Percentiles rank a stretch among this genome's conserved stretches.
These are phyloP conservation scores for Cornus suecica DNA, from an alignment of 148 eudicot genomes.

Conservation along the genomic window DNA sequence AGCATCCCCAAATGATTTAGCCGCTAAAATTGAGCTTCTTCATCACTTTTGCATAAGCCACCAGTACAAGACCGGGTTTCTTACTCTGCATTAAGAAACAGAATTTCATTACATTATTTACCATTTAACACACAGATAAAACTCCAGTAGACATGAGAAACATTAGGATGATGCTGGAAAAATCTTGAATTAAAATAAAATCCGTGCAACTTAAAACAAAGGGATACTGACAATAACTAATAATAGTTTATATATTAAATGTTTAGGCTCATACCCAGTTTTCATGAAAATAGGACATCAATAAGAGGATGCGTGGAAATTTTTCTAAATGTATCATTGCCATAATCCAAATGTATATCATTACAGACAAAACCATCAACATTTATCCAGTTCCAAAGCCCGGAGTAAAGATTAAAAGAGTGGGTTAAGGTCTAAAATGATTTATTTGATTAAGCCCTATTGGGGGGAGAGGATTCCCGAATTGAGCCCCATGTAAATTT, in stretches of 20 bases:
- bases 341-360: neutral
- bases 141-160: no score
- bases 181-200: neutral
- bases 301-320: neutral
- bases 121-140: neutral
- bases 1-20: constrained; percentile 8
- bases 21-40: constrained; percentile 83
- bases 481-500: no score
- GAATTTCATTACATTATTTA: constrained; percentile 3
- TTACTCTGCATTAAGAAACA: constrained; percentile 67
- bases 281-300: neutral
- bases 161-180: no score
- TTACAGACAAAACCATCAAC: neutral
- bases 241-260: no score
- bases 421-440: no score
- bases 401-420: no score
- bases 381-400: no score
- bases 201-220: neutral
- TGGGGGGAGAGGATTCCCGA: no score
- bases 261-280: no score
- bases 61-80: constrained; percentile 68
- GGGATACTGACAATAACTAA: neutral
- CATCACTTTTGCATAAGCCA: constrained; percentile 93
- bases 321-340: neutral
- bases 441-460: no score